Evolutionary conservation across 2,329 filamentous ascomycete species (phyloP), one percentile per base, ranked within the genome.

Genomic region (Magnaporthiopsis poae): DNA sequence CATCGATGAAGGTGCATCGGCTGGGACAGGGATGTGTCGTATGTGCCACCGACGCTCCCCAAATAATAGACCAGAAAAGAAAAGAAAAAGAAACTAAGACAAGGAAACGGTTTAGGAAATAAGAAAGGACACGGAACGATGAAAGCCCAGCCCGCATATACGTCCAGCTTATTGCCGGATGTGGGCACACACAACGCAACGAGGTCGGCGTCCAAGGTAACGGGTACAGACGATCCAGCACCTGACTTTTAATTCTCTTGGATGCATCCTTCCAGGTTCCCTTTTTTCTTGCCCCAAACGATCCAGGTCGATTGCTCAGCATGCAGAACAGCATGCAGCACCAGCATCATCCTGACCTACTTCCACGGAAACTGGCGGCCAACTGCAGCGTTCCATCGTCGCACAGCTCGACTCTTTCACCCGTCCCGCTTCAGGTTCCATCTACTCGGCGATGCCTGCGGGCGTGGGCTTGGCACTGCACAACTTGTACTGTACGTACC

Each of bases 181-280:
- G 18, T 25, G 46, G 21, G 46, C 46, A 13, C 46, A n/a, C 46
- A 12, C 12, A 56, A 56, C n/a, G 46, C 46, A 25, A 18, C 39
- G 11, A 7, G 13, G 39, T 18, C 39, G 36, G 12, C 39, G 39
- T 46, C n/a, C 46, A 56, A 56, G n/a, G 46, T 56, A 56, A 56
- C 46, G 46, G n/a, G 39, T 46, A 56, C 46, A 56, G 46, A 56
- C 46, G n/a, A 31, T 31, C 31, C 3, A 25, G 46, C 46, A 65
- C 39, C 67, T 66, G 66, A 66, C 67, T 67, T 72, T 35, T 72
- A 72, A 21, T 56, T 56, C 52, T 61, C 61, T n/a, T 29, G 39
- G 36, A 35, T 65, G 46, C 63, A 25, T 62, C 52, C 21, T 60
- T 67, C 39, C 66, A 63, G 60, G 39, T 25, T 25, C 46, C n/a